Base-by-base conservation (phyloP, 108 stramenopile genomes). In the Pseudonitzschia multistriata region DNA sequence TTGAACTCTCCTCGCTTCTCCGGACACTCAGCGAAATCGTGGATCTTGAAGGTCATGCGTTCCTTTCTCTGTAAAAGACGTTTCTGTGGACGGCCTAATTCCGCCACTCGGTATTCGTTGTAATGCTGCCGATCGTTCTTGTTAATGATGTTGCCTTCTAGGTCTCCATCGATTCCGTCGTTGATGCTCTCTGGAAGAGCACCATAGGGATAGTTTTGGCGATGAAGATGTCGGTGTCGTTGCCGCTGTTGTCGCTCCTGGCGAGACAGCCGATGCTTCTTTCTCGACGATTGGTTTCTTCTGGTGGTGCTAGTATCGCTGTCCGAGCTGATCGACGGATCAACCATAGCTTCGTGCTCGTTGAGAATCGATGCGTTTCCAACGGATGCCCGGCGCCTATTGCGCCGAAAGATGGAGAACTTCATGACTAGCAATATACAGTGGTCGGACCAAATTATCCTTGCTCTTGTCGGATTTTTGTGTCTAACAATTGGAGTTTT, bases 21-120 rank as follows among this genome's bases (percentile, higher is more conserved):
- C 14, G 42, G 13, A n/a, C 63, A 28, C 6, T 47, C 19, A 3
- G 40, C 37, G 47, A 64, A 64, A 17, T 29, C 63, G 0, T 64
- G 39, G 22, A 64, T 47, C 40, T 42, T 64, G 28, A 64, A 64
- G 21, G 0, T 64, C 63, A 64, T 64, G 15, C 35, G 35, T 28
- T 64, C 63, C 19, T 14, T 35, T 33, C 35, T 59, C 57, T 33
- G 19, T n/a, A 59, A 35, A 2, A 59, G 57, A 3, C 57, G 57
- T 59, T 59, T 59, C 33, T 14, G 31, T 21, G 31, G 31, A 19
- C 0, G 13, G 31, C 57, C 57, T 4, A 59, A 31, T 59, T 59
- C 57, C 0, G 57, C 57, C 34, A 59, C 57, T 17, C 31, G 29
- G 34, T 59, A 30, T 35, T 59, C 57, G 15, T 35, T 59, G n/a